These are phyloP conservation scores for Dactylis glomerata DNA, from an alignment of 176 grass and related monocot species.

Conservation along the genomic window DNA sequence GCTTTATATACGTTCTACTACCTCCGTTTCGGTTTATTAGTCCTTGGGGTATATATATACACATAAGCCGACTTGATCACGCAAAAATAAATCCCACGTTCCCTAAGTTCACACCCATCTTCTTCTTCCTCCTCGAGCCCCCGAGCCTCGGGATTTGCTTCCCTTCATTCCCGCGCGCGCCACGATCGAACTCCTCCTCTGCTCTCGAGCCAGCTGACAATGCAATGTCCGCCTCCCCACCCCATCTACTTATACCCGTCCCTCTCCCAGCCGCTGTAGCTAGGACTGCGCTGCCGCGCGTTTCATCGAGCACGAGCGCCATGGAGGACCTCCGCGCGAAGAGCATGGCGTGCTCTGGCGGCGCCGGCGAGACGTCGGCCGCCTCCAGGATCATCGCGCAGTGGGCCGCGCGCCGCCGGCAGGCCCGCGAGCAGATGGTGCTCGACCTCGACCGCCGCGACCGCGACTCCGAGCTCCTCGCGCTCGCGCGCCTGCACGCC, in stretches of 20 bases:
- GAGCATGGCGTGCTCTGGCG: constrained; percentile 7
- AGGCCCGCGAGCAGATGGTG: constrained; percentile 80
- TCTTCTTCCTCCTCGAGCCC: constrained; percentile 2
- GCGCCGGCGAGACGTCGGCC: constrained; percentile 37
- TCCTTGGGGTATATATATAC: not conserved
- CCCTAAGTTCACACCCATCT: not conserved
- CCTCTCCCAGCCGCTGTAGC: constrained; percentile 1
- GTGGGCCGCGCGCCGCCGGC: constrained; percentile 63
- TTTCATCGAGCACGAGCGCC: not conserved
- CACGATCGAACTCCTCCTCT: not conserved
- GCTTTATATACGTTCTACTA: not conserved
- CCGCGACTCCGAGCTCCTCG: constrained; percentile 84
- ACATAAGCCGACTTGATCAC: not conserved
- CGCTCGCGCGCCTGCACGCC: constrained; percentile 83
- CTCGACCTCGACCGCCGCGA: constrained; percentile 74
- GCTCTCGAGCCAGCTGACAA: constrained; percentile 18
- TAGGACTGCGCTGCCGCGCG: not conserved
- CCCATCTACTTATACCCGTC: constrained; percentile 12
- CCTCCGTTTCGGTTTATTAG: too few relatives aligned
- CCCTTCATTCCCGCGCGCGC: not conserved
- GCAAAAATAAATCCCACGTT: not conserved
- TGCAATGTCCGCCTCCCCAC: not conserved
- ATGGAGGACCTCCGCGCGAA: constrained; percentile 33
- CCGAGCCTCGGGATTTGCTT: constrained; percentile 21
- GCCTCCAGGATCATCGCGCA: constrained; percentile 60